Conservation (phyloP, 805 yeast genomes). For the Candida bentonensis region DNA sequence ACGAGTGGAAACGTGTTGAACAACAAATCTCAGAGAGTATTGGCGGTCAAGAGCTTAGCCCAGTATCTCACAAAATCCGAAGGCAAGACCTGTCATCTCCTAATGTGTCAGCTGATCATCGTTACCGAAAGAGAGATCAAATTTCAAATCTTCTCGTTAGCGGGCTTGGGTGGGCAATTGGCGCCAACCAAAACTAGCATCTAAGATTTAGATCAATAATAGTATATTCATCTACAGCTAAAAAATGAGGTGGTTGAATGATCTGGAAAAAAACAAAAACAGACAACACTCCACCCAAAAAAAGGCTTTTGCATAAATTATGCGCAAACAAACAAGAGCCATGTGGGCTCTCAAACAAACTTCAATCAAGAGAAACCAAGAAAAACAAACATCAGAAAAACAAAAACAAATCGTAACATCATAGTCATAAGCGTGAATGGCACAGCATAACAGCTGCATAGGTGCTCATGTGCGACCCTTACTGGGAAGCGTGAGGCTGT, state of each 20-base stretch:
- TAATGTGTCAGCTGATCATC: background rate
- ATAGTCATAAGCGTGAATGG: slow-evolving; percentile 6
- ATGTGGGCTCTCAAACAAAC: too few relatives aligned
- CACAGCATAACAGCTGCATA: slow-evolving; percentile 10
- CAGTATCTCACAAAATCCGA: background rate
- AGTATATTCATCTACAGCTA: slow-evolving; percentile 1
- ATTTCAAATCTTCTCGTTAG: background rate
- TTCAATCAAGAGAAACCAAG: background rate
- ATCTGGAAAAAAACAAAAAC: background rate
- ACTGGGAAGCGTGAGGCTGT: too few relatives aligned
- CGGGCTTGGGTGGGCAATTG: slow-evolving; percentile 1
- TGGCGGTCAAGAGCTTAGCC: background rate
- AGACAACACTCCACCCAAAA: background rate
- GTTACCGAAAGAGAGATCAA: background rate
- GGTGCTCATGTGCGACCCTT: background rate
- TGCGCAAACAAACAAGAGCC: background rate
- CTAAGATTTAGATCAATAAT: background rate
- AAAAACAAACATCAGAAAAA: background rate
- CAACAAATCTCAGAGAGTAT: background rate
- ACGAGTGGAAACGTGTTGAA: background rate
- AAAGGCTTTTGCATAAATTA: background rate
- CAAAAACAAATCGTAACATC: background rate
- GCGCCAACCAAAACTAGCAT: background rate
- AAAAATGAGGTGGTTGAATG: background rate
- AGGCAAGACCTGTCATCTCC: background rate